Percentiles rank a stretch among this genome's conserved stretches.
Evolutionary conservation across 2,329 filamentous ascomycete genomes (phyloP).

Genomic region (Neonectria magnoliae): DNA sequence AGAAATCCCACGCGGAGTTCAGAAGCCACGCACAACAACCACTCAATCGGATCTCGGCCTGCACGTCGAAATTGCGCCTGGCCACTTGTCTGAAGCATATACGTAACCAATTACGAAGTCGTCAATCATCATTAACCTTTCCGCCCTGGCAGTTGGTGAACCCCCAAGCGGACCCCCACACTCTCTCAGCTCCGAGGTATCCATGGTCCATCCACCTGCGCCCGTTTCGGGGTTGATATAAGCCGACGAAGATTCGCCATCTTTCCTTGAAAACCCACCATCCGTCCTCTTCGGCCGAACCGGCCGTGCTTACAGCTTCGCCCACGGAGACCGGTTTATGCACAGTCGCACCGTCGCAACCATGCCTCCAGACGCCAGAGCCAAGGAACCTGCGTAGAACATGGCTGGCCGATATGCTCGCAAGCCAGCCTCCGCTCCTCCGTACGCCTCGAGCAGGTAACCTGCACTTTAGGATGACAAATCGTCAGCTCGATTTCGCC

Average conservation of each 20-base stretch:
- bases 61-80: slow-evolving; percentile 9
- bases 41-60: slow-evolving; percentile 20
- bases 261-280: slow-evolving; percentile 13
- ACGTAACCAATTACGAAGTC: slow-evolving; percentile 24
- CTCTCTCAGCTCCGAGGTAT: background rate
- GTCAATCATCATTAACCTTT: slow-evolving; percentile 2
- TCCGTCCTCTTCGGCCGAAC: background rate
- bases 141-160: background rate
- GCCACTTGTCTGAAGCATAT: slow-evolving; percentile 6
- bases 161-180: slow-evolving; percentile 12
- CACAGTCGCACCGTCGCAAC: slow-evolving; percentile 56
- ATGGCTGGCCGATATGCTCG: slow-evolving; percentile 67
- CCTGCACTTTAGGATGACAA: slow-evolving; percentile 58
- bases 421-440: slow-evolving; percentile 59
- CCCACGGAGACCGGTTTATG: slow-evolving; percentile 50
- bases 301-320: slow-evolving; percentile 32
- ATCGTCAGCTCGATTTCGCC: slow-evolving; percentile 17
- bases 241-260: background rate
- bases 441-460: slow-evolving; percentile 65
- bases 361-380: slow-evolving; percentile 55
- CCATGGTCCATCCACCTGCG: slow-evolving; percentile 2
- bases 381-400: slow-evolving; percentile 66
- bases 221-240: slow-evolving; percentile 9
- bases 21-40: background rate
- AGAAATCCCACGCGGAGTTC: slow-evolving; percentile 8